Percentiles rank a stretch among this genome's conserved stretches.
Conservation (phyloP, 2,329 filamentous ascomycete species). For the Mariannaea elegans region DNA sequence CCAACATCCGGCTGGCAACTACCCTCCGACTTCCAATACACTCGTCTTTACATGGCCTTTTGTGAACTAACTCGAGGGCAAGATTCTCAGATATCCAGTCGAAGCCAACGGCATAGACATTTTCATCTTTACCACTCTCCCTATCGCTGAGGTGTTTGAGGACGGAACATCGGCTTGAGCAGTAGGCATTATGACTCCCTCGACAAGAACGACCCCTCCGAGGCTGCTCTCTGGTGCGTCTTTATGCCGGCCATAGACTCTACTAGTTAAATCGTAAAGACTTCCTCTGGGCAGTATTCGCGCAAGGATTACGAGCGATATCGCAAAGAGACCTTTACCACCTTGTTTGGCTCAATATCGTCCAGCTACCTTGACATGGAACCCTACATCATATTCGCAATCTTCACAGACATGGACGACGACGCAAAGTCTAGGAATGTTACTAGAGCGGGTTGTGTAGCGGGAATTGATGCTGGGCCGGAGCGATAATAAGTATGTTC, state of each 20-base stretch:
- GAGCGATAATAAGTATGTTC: too few species aligned
- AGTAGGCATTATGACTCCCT: conserved; percentile 48
- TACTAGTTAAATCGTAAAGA: conserved; percentile 46
- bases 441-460: too few species aligned
- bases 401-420: too few species aligned
- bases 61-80: conserved; percentile 75
- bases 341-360: conserved; percentile 46
- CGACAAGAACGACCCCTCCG: conserved; percentile 39
- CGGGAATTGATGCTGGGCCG: too few species aligned
- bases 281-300: conserved; percentile 74
- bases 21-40: conserved; percentile 84
- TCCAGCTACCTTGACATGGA: too few species aligned
- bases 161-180: conserved; percentile 49
- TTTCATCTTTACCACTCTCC: conserved; percentile 70
- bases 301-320: conserved; percentile 85
- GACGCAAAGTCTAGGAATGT: too few species aligned
- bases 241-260: conserved; percentile 48
- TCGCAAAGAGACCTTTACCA: conserved; percentile 70
- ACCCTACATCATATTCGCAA: too few species aligned
- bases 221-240: conserved; percentile 49
- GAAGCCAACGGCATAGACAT: conserved; percentile 84
- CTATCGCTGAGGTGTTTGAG: conserved; percentile 59
- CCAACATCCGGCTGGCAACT: too few species aligned
- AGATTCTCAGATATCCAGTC: conserved; percentile 74
- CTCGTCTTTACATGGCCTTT: conserved; percentile 77